These are phyloP conservation scores for Globisporangium apiculatum DNA, from an alignment of 352 stramenopile genomes.

Conservation along the genomic window DNA sequence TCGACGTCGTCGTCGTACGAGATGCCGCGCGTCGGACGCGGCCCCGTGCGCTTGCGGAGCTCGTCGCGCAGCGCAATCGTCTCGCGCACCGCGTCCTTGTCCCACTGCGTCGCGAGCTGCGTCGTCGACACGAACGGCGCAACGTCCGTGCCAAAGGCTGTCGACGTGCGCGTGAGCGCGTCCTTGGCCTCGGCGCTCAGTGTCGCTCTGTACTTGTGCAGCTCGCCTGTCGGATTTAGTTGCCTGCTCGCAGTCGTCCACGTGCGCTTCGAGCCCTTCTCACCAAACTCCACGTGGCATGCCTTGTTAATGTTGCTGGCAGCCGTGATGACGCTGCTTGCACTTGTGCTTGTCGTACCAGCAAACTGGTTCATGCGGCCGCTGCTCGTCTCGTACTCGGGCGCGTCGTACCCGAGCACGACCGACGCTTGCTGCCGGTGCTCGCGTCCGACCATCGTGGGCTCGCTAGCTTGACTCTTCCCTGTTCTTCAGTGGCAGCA, in stretches of 20 bases:
- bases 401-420: conserved; percentile 52
- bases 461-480: too few relatives aligned
- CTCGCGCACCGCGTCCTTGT: conserved; percentile 44
- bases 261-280: conserved; percentile 47
- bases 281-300: conserved; percentile 60
- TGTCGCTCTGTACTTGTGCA: conserved; percentile 56
- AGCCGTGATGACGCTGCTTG: conserved; percentile 7
- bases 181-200: conserved; percentile 41
- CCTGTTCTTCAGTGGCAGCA: too few relatives aligned
- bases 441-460: conserved; percentile 10
- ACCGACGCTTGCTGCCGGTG: conserved; percentile 49
- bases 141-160: conserved; percentile 44
- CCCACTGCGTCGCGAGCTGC: conserved; percentile 60
- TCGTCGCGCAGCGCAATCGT: conserved; percentile 58
- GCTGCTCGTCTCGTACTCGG: conserved; percentile 48
- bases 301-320: conserved; percentile 50
- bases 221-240: conserved; percentile 48
- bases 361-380: conserved; percentile 37
- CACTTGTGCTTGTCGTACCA: conserved; percentile 8
- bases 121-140: conserved; percentile 54
- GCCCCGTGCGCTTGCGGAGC: conserved; percentile 53
- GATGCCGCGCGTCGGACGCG: conserved; percentile 45
- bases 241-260: conserved; percentile 51
- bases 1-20: conserved; percentile 75
- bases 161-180: conserved; percentile 54